These are phyloP conservation scores for Dothideomycetes sp. DNA, from an alignment of 2,329 filamentous ascomycete genomes.

Conservation along the genomic window DNA sequence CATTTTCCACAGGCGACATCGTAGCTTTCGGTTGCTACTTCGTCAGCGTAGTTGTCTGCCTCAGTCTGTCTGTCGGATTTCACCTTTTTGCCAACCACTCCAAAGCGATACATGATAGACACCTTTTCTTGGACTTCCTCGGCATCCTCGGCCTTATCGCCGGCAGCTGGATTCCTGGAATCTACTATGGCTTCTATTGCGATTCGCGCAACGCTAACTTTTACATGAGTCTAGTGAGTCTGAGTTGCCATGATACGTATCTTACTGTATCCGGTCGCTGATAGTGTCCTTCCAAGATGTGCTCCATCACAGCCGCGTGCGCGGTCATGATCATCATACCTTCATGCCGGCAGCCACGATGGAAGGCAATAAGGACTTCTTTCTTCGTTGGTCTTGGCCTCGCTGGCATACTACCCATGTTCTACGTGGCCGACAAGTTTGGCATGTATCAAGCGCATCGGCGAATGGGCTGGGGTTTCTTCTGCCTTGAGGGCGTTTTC, in stretches of 20 bases:
- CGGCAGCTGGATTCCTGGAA: constrained; percentile 70
- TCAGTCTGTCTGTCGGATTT: constrained; percentile 47
- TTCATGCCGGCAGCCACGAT: constrained; percentile 26
- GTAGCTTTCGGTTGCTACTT: constrained; percentile 28
- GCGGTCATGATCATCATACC: constrained; percentile 27
- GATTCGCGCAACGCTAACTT: constrained; percentile 20
- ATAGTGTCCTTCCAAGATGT: constrained; percentile 6
- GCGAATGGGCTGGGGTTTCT: constrained; percentile 31
- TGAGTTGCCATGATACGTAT: background rate
- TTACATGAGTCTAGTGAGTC: constrained; percentile 26
- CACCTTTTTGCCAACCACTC: constrained; percentile 77
- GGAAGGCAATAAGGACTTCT: constrained; percentile 28
- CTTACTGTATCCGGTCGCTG: background rate
- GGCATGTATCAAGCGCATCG: constrained; percentile 21
- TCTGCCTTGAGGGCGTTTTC: constrained; percentile 25
- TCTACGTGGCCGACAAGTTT: constrained; percentile 23
- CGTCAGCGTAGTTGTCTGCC: constrained; percentile 24
- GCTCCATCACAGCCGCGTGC: constrained; percentile 25
- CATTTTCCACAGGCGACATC: constrained; percentile 24
- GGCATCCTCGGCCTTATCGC: constrained; percentile 82
- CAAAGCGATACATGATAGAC: constrained; percentile 58
- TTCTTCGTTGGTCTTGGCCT: constrained; percentile 32
- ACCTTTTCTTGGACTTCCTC: constrained; percentile 82
- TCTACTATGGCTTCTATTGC: constrained; percentile 47
- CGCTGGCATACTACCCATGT: constrained; percentile 29